Conservation (phyloP, 108 stramenopile species). For the Hondaea fermentalgiana region DNA sequence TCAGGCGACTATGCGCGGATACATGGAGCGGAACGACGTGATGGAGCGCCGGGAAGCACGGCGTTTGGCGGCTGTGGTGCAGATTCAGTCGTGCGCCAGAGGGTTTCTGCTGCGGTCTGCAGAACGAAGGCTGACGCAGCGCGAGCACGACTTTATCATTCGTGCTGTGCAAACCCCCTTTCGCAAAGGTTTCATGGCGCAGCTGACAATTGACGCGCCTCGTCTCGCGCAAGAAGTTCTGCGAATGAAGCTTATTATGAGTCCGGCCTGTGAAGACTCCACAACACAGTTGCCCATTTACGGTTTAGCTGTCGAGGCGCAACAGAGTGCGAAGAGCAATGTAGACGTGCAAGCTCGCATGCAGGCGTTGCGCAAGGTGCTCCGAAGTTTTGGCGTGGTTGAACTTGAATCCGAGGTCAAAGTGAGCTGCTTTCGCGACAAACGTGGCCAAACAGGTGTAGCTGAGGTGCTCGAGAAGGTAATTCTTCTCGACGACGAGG, state of each 20-base stretch:
- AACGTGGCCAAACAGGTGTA: background rate
- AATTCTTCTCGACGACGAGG: background rate
- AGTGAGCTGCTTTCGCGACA: background rate
- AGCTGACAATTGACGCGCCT: background rate
- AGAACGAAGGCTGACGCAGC: background rate
- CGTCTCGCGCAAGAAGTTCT: background rate
- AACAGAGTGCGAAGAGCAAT: too few relatives aligned
- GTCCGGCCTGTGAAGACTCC: background rate
- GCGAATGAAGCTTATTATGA: background rate
- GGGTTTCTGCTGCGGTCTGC: constrained; percentile 11
- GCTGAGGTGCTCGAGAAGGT: background rate
- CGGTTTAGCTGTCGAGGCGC: too few relatives aligned
- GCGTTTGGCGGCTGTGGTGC: background rate
- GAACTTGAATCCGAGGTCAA: too few relatives aligned
- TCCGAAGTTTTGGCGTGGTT: too few relatives aligned
- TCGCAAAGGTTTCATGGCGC: background rate
- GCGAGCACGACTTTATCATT: background rate
- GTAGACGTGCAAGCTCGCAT: too few relatives aligned
- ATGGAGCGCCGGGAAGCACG: background rate
- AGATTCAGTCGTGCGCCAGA: background rate
- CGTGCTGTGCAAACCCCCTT: background rate
- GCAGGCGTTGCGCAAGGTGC: too few relatives aligned
- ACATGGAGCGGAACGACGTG: background rate
- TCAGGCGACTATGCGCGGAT: background rate
- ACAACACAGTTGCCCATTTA: background rate